phyloP scores from a whole-genome alignment of 2,329 filamentous ascomycete species.

The Cercospora janseana region DNA sequence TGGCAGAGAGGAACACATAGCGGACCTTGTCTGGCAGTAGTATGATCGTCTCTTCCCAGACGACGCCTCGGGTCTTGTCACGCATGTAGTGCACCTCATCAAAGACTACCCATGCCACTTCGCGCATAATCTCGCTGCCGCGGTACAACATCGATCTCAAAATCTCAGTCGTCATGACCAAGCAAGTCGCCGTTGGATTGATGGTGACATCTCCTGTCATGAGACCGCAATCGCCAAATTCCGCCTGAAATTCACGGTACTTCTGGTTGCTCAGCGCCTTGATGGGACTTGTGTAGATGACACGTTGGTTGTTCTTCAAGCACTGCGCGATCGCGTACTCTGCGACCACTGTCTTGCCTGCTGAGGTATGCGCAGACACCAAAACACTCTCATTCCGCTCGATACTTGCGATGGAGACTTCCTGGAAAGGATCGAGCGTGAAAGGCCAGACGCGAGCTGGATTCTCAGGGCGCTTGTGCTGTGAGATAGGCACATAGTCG shows the following conservation, averaged over 20 bases:
- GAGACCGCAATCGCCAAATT: constrained; percentile 93
- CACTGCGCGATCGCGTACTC: constrained; percentile 98
- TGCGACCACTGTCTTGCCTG: constrained; percentile 96
- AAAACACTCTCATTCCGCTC: constrained; percentile 94
- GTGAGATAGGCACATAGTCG: constrained; percentile 78
- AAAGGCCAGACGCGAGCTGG: constrained; percentile 85
- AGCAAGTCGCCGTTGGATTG: constrained; percentile 93
- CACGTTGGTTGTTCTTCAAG: constrained; percentile 92
- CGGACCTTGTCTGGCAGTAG: constrained; percentile 96
- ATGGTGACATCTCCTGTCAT: constrained; percentile 99
- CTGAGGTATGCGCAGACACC: constrained; percentile 95
- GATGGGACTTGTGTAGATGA: constrained; percentile 99
- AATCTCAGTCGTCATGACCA: constrained; percentile 99
- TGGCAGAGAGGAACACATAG: constrained; percentile 97
- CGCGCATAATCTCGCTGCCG: constrained; percentile 98
- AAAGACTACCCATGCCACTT: constrained; percentile 97
- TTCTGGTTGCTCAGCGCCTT: constrained; percentile 99
- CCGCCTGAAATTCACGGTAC: constrained; percentile 90
- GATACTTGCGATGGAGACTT: constrained; percentile 89
- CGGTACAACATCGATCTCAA: constrained; percentile 96
- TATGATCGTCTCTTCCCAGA: constrained; percentile 99
- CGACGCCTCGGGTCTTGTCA: constrained; percentile 87
- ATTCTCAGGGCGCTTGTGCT: constrained; percentile 84
- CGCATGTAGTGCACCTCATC: constrained; percentile 99
- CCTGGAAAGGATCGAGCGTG: constrained; percentile 95